A percentile compares a stretch with the other conserved stretches of the same genome.
phyloP scores from a whole-genome alignment of 169 alveolate species.

The Plasmodium sp. region DNA sequence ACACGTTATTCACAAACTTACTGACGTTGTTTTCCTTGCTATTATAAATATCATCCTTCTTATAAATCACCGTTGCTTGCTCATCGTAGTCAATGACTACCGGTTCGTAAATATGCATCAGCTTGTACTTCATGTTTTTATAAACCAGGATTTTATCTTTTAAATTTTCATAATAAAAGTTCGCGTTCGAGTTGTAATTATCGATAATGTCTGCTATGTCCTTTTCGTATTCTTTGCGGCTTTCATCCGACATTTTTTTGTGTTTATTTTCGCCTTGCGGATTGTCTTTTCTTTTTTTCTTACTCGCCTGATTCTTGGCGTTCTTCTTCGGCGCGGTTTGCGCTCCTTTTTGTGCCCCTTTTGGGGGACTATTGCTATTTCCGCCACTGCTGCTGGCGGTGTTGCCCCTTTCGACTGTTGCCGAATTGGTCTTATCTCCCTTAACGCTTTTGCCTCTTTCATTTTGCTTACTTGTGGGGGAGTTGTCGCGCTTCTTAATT shows the following conservation, averaged over 20 bases:
- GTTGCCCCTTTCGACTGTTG: not conserved
- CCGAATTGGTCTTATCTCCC: not conserved
- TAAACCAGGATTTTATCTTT: conserved; percentile 54
- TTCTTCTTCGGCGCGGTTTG: not conserved
- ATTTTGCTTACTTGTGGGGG: not conserved
- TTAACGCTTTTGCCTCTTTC: not conserved
- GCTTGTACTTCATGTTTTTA: conserved; percentile 31
- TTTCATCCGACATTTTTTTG: conserved; percentile 3
- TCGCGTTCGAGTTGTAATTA: conserved; percentile 38
- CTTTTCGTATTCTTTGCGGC: conserved; percentile 42
- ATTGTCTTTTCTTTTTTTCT: conserved; percentile 30
- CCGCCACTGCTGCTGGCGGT: not conserved
- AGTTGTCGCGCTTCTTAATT: not conserved
- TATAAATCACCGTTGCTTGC: conserved; percentile 74
- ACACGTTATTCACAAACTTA: conserved; percentile 70
- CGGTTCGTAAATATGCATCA: conserved; percentile 52
- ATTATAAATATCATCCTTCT: conserved; percentile 67
- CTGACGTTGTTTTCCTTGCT: conserved; percentile 57
- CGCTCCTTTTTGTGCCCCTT: not conserved
- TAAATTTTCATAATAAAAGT: conserved; percentile 45
- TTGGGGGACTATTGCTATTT: not conserved
- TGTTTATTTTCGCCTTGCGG: not conserved
- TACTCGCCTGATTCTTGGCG: not conserved
- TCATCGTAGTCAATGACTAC: conserved; percentile 67
- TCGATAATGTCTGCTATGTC: conserved; percentile 41